These are phyloP conservation scores for Citropsis articulata DNA, from an alignment of 345 rosid species.

Conservation along the genomic window DNA sequence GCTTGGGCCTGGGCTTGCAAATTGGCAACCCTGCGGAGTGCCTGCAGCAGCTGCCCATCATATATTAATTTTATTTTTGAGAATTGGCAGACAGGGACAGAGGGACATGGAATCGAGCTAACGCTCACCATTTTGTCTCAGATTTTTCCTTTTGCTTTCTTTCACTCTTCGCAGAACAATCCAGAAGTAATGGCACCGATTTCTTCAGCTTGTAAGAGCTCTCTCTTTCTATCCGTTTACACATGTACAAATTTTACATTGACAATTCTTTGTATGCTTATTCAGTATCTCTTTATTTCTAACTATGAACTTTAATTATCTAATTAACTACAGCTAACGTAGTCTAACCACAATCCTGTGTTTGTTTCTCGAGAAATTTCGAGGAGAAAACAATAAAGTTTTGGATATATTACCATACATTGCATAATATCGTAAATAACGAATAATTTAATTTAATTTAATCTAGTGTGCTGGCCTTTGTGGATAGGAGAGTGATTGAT, in stretches of 20 bases:
- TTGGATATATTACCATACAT: neutral
- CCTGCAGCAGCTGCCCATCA: neutral
- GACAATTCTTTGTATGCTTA: neutral
- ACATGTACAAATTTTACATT: neutral
- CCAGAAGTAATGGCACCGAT: neutral
- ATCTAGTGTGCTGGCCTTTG: neutral
- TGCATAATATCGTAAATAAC: neutral
- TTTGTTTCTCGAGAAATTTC: constrained; percentile 4
- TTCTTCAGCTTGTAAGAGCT: constrained; percentile 4
- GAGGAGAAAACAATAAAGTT: neutral
- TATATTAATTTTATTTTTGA: too few species aligned
- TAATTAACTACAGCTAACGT: neutral
- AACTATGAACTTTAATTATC: neutral
- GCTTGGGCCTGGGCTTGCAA: too few species aligned
- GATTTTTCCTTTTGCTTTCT: neutral
- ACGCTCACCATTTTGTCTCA: neutral
- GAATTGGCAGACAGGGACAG: neutral
- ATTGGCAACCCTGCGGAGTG: neutral
- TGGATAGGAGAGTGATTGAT: constrained; percentile 1
- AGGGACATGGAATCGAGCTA: neutral
- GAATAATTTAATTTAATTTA: neutral
- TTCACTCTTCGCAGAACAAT: neutral
- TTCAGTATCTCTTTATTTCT: neutral
- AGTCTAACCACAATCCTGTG: neutral
- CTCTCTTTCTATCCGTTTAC: neutral